Conservation (phyloP, 768 basidiomycete genomes). For the Naganishia vaughanmartiniae region DNA sequence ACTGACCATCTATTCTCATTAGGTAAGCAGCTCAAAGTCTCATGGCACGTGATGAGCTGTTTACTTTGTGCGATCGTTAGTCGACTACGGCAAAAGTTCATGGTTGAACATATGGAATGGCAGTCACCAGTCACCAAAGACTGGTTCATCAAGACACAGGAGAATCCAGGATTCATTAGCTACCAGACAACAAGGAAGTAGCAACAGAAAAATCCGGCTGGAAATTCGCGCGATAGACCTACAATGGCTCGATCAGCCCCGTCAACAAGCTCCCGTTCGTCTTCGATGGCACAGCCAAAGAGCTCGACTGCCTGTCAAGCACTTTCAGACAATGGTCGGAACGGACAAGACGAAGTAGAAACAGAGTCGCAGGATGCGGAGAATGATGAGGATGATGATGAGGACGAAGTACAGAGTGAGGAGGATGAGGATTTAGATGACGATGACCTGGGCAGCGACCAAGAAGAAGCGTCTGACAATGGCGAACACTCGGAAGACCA, state of each 20-base stretch:
- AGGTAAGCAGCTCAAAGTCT: constrained; percentile 5
- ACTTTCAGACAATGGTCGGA: background rate
- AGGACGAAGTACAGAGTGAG: background rate
- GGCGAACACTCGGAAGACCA: background rate
- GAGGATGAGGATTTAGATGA: background rate
- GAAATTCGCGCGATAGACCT: background rate
- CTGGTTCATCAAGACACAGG: too few species aligned
- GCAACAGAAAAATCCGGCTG: too few species aligned
- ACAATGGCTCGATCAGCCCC: background rate
- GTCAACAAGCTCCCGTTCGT: background rate
- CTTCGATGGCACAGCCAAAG: background rate
- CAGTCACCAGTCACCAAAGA: too few species aligned
- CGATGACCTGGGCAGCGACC: constrained; percentile 4
- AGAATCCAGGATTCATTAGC: too few species aligned
- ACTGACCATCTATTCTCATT: constrained; percentile 10
- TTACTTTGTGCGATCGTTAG: constrained; percentile 18
- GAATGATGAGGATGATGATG: constrained; percentile 16
- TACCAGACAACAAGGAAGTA: too few species aligned
- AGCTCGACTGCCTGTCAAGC: background rate
- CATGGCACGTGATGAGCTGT: background rate
- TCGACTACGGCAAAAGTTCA: constrained; percentile 17
- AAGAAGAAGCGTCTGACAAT: background rate
- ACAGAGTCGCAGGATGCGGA: constrained; percentile 9
- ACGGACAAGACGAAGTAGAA: background rate
- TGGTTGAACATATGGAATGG: background rate